Evolutionary conservation across 2,329 filamentous ascomycete genomes (phyloP).

Genomic region (Ustilaginoidea virens): DNA sequence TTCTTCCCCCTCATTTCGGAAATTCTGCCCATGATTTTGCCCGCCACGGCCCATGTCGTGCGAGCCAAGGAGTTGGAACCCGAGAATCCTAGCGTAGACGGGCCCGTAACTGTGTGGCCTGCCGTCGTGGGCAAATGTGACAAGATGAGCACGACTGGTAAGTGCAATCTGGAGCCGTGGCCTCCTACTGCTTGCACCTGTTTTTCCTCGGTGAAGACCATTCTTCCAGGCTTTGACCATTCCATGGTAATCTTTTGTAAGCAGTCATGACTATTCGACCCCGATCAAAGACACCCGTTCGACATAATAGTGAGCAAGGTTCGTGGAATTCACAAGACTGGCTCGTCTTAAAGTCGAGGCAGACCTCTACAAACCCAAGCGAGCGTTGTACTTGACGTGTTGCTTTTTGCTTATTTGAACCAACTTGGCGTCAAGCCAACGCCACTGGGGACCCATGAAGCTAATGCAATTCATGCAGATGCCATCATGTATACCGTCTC

Average conservation of each 20-base stretch:
- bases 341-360: too few species aligned
- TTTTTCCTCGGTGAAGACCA: too few species aligned
- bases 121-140: slow-evolving; percentile 51
- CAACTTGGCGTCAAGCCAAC: not conserved
- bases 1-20: slow-evolving; percentile 41
- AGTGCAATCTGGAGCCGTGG: too few species aligned
- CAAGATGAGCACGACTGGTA: slow-evolving; percentile 51
- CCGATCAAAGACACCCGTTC: slow-evolving; percentile 43
- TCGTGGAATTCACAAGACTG: too few species aligned
- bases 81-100: slow-evolving; percentile 15
- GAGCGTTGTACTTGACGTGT: too few species aligned
- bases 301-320: slow-evolving; percentile 58
- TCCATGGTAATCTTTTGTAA: slow-evolving; percentile 10
- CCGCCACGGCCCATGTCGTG: slow-evolving; percentile 40
- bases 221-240: too few species aligned
- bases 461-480: slow-evolving; percentile 25
- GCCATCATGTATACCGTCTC: slow-evolving; percentile 52
- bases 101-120: slow-evolving; percentile 20
- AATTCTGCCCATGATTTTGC: slow-evolving; percentile 43
- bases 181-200: too few species aligned
- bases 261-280: slow-evolving; percentile 49
- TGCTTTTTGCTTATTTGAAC: not conserved
- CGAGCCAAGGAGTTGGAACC: slow-evolving; percentile 30
- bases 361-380: too few species aligned
- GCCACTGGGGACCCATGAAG: too few species aligned